phyloP scores from a whole-genome alignment of 2,329 filamentous ascomycete species.

The Colletotrichum orchidophilum region DNA sequence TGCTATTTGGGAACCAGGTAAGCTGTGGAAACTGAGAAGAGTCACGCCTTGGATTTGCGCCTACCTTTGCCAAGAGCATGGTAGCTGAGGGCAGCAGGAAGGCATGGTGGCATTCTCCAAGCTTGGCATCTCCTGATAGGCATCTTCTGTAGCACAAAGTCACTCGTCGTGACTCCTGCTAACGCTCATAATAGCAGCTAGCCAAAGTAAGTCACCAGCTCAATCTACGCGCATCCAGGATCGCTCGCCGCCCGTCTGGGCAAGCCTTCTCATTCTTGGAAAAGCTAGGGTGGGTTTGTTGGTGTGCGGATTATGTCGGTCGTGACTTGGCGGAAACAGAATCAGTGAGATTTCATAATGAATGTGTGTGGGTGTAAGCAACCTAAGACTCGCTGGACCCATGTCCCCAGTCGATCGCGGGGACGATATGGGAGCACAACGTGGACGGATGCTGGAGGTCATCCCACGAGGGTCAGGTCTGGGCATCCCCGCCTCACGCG shows the following conservation, averaged over 20 bases:
- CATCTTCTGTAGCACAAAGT: constrained; percentile 6
- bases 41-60: neutral
- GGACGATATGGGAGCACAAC: constrained; percentile 4
- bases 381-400: neutral
- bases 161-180: neutral
- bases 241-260: neutral
- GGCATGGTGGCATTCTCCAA: constrained; percentile 1
- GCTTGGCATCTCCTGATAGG: constrained; percentile 16
- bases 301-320: constrained; percentile 30
- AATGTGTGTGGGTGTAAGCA: neutral
- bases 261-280: neutral
- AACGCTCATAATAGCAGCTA: neutral
- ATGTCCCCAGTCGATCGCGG: neutral
- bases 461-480: constrained; percentile 6
- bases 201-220: neutral
- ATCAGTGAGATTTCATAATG: neutral
- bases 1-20: neutral
- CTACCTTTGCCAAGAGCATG: constrained; percentile 20
- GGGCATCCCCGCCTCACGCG: constrained; percentile 4
- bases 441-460: neutral
- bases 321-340: constrained; percentile 18
- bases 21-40: neutral
- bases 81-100: neutral
- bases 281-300: neutral
- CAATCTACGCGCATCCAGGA: neutral